phyloP scores from a whole-genome alignment of 2,329 filamentous ascomycete genomes.

The Trichoderma hamatum region DNA sequence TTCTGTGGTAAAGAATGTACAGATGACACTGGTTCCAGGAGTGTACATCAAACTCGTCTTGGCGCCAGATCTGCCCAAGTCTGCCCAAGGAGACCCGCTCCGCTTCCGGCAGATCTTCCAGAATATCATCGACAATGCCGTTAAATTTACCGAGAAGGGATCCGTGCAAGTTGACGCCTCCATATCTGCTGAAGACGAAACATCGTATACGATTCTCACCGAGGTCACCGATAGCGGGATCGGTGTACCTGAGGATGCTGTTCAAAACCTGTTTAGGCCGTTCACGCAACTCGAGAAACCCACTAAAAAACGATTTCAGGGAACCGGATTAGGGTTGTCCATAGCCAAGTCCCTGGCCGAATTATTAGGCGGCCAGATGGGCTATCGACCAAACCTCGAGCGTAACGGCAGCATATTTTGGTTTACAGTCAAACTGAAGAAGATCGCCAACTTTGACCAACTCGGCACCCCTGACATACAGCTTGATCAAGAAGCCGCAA shows the following conservation, averaged over 20 bases:
- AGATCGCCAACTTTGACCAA: constrained; percentile 38
- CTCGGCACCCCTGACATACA: constrained; percentile 34
- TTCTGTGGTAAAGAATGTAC: constrained; percentile 55
- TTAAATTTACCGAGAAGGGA: constrained; percentile 63
- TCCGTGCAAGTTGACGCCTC: constrained; percentile 50
- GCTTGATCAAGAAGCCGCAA: constrained; percentile 22
- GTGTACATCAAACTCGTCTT: constrained; percentile 51
- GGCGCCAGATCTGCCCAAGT: constrained; percentile 51
- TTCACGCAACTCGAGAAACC: constrained; percentile 60
- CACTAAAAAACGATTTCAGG: constrained; percentile 56
- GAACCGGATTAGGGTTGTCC: constrained; percentile 59
- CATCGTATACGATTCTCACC: constrained; percentile 51
- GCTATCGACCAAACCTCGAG: constrained; percentile 48
- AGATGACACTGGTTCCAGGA: constrained; percentile 49
- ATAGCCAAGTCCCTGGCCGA: constrained; percentile 61
- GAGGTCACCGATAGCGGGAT: constrained; percentile 59
- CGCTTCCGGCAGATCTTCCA: constrained; percentile 65
- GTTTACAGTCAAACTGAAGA: constrained; percentile 50
- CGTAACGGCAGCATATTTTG: constrained; percentile 55
- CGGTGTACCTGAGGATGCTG: constrained; percentile 50
- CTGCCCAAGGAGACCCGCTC: constrained; percentile 59
- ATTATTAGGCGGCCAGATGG: constrained; percentile 56
- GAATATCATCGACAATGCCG: constrained; percentile 63
- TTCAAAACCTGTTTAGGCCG: constrained; percentile 55
- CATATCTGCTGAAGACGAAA: constrained; percentile 46